phyloP scores from a whole-genome alignment of 768 basidiomycete species.

The Tylopilus sp. region DNA sequence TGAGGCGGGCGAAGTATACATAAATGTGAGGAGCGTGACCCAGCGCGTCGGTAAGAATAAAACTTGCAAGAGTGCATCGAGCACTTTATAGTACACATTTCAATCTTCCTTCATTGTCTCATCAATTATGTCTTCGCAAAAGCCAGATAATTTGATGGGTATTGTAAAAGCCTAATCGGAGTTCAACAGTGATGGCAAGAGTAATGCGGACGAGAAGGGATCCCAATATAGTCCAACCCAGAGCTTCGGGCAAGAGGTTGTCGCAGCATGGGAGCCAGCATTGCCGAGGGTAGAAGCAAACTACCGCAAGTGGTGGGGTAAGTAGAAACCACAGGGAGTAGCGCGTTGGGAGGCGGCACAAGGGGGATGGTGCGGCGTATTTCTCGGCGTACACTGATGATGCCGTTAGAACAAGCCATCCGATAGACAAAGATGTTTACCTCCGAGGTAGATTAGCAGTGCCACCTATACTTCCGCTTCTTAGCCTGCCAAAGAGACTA shows the following conservation, averaged over 20 bases:
- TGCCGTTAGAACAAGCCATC: background rate
- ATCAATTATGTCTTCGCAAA: conserved; percentile 6
- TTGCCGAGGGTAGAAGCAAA: conserved; percentile 18
- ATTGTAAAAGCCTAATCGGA: conserved; percentile 9
- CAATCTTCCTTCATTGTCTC: conserved; percentile 24
- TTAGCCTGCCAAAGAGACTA: conserved; percentile 48
- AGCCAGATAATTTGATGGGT: conserved; percentile 6
- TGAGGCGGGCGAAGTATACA: conserved; percentile 1
- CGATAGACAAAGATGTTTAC: conserved; percentile 25
- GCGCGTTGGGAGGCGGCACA: conserved; percentile 27
- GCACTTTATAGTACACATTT: background rate
- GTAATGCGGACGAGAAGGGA: background rate
- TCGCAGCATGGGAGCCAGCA: conserved; percentile 16
- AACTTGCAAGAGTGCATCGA: conserved; percentile 9
- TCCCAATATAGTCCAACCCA: background rate
- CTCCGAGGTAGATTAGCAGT: conserved; percentile 29
- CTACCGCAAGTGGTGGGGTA: conserved; percentile 17
- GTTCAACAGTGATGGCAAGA: conserved; percentile 7
- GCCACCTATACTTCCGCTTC: conserved; percentile 50
- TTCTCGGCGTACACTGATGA: conserved; percentile 39
- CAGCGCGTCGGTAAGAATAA: conserved; percentile 11
- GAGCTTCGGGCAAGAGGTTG: conserved; percentile 16
- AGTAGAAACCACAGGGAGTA: conserved; percentile 27
- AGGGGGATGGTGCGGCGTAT: conserved; percentile 30
- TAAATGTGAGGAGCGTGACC: conserved; percentile 8